Base-by-base conservation (phyloP, 352 stramenopile species). In the Aphanomyces astaci region DNA sequence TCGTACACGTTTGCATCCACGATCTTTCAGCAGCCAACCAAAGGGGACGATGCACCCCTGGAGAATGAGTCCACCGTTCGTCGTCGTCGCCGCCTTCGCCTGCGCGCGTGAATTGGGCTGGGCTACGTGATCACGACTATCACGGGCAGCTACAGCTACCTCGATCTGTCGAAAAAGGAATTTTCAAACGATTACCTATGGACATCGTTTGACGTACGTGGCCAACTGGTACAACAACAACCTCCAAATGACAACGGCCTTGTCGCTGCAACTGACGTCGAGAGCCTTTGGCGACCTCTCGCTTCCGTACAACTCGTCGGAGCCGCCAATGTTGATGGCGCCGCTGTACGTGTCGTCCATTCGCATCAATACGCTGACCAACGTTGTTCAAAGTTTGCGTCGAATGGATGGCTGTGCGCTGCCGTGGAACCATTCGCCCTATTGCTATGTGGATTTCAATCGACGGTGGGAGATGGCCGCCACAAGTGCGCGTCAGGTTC, bases 381-480 rank as follows among this genome's bases (percentile, higher is more conserved):
- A n/a, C 25, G 39, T 51, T 9, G 54, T 68, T 2, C 17, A n/a
- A 24, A 28, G 28, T 30, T 19, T 68, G 39, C 9, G 62, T n/a
- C 27, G 3, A 17, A 56, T 51, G 40, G 62, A 68, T 59, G 40
- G 33, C 9, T 60, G 51, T 45, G 19, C 17, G 30, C 28, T 32
- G 19, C 62, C 62, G 10, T 68, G 62, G 40, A 68, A 59, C 19
- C 59, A 49, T 45, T 57, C 62, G 5, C 30, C 11, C 22, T 68
- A 59, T 22, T 68, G 62, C 4, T 68, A 55, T 40, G 33, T 68
- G 13, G 62, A 68, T 30, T 68, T 25, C 7, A 43, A 46, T 17
- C 7, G 32, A 43, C 4, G 0, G 28, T 68, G 62, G 62, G 27
- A 40, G 22, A 59, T 68, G 62, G 62, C 62, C 13, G 2, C 43